phyloP scores from a whole-genome alignment of 768 basidiomycete genomes.

The Kondoa subrosea region DNA sequence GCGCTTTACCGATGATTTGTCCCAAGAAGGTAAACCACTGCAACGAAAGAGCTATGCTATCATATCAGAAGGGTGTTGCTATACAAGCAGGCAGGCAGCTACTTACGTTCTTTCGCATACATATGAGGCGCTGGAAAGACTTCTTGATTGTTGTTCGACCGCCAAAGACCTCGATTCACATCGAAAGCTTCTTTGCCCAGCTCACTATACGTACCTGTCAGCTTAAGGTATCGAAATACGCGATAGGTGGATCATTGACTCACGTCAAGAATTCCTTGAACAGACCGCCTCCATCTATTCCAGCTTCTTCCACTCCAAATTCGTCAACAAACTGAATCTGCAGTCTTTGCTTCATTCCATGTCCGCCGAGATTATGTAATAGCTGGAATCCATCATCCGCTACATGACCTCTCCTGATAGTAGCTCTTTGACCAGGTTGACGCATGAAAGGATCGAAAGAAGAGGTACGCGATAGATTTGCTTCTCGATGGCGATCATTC shows the following conservation, averaged over 20 bases:
- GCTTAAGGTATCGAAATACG: not conserved
- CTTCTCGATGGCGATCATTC: slow-evolving; percentile 38
- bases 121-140: slow-evolving; percentile 85
- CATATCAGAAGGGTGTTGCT: slow-evolving; percentile 2
- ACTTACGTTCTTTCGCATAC: slow-evolving; percentile 71
- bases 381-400: slow-evolving; percentile 83
- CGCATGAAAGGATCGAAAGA: not conserved
- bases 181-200: slow-evolving; percentile 89
- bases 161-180: slow-evolving; percentile 82
- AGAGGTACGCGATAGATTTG: not conserved
- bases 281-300: slow-evolving; percentile 90
- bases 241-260: slow-evolving; percentile 15
- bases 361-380: slow-evolving; percentile 46
- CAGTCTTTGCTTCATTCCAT: slow-evolving; percentile 56
- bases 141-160: slow-evolving; percentile 75
- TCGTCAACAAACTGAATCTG: slow-evolving; percentile 86
- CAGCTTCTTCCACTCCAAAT: slow-evolving; percentile 39
- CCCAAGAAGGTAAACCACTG: slow-evolving; percentile 90
- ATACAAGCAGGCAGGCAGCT: slow-evolving; percentile 3
- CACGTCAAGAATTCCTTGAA: slow-evolving; percentile 94
- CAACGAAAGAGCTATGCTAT: slow-evolving; percentile 53
- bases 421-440: slow-evolving; percentile 35
- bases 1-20: slow-evolving; percentile 79
- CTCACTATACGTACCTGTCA: slow-evolving; percentile 32
- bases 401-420: slow-evolving; percentile 53